Evolutionary conservation across 1,284 basidiomycete species (phyloP), one percentile per base, ranked within the genome.

Genomic region (Ustilago vetiveriae): DNA sequence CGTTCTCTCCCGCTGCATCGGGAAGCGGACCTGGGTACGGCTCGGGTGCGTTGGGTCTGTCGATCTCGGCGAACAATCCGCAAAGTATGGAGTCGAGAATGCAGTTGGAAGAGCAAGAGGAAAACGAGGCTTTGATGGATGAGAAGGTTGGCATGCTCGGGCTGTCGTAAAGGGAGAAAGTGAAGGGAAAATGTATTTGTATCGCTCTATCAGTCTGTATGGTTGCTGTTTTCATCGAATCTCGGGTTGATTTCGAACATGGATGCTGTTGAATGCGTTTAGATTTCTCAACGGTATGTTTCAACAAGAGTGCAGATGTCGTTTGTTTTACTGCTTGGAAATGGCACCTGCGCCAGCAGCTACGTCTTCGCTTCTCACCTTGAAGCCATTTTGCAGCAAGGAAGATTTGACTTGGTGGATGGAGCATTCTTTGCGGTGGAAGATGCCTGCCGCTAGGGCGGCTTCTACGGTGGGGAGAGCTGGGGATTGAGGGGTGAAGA

Each of bases 381-480:
- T 57, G 56, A 75, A 79, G 14, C 75, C 75, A 14, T 60, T 50
- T 6, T 68, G 19, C 29, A 72, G 51, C 49, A 84, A 67, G 38
- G 80, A 68, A 10, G 72, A 35, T 71, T 84, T 84, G 50, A 84
- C 83, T 10, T 76, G 83, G 67, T 83, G 83, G 45, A 87, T 85
- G 17, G 83, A 84, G 16, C 98, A 92, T 82, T 98, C 91, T 56
- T 87, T 87, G 29, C 96, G 86, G 83, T 99, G 96, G 84, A 99
- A 99, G 75, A 98, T 97, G 4, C 96, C 96, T 16, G 96, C 96
- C 4, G 96, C 96, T 52, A 99, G 84, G 0, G 92, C 96, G 29
- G 96, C 93, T 83, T 98, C 96, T 0, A 90, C 92, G 3, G 68
- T 71, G 7, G 26, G 39, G 54, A 85, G 81, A 17, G 30, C 49